phyloP scores from a whole-genome alignment of 1,284 basidiomycete genomes.

The Fistulinella cinereoalba region DNA sequence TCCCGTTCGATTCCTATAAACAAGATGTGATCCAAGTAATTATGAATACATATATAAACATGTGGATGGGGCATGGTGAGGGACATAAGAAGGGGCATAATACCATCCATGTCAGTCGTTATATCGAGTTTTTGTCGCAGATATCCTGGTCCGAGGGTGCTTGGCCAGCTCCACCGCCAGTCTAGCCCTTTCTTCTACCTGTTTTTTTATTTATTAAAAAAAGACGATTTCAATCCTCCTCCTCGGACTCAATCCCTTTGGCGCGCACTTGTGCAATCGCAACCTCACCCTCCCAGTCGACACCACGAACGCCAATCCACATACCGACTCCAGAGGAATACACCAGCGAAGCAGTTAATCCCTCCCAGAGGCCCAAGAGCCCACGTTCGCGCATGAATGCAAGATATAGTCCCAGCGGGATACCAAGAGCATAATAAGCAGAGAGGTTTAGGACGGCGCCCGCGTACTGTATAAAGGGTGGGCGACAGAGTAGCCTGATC shows the following conservation, averaged over 20 bases:
- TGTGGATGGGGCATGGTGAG: no score
- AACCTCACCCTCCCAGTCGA: constrained; percentile 66
- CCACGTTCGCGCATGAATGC: constrained; percentile 51
- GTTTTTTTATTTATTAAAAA: no score
- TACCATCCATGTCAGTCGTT: background rate
- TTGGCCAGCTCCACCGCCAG: no score
- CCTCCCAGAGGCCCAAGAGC: constrained; percentile 65
- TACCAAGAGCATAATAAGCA: constrained; percentile 66
- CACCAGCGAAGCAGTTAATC: constrained; percentile 60
- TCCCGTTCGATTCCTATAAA: no score
- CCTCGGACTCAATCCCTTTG: constrained; percentile 1
- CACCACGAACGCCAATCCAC: constrained; percentile 43
- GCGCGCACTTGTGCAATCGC: constrained; percentile 44
- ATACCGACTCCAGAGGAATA: constrained; percentile 53
- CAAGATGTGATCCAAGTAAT: no score
- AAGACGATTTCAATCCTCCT: constrained; percentile 1
- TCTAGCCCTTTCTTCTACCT: background rate
- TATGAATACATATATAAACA: no score
- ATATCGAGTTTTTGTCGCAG: background rate
- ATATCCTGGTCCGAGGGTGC: background rate
- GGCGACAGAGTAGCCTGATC: background rate
- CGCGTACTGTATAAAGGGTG: constrained; percentile 34
- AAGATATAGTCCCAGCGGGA: constrained; percentile 67
- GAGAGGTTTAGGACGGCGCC: constrained; percentile 63
- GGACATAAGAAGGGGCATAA: background rate